phyloP scores from a whole-genome alignment of 495 filamentous ascomycete genomes.

The Aspergillus steynii region DNA sequence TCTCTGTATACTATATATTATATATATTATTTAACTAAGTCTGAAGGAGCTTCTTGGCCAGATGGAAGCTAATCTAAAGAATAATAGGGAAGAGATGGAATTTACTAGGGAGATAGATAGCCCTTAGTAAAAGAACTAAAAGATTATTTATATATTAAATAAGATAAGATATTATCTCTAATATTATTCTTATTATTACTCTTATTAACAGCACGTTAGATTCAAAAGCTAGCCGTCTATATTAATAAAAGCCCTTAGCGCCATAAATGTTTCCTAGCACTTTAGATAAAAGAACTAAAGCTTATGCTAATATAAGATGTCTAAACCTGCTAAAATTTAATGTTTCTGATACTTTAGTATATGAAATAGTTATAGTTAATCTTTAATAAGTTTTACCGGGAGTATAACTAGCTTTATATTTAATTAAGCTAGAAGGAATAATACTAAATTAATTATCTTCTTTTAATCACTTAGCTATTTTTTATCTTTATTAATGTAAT shows the following conservation, averaged over 20 bases:
- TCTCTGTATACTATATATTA: constrained; percentile 13
- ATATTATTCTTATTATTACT: constrained; percentile 3
- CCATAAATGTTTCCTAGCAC: constrained; percentile 10
- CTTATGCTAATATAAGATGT: constrained; percentile 26
- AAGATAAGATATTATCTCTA: constrained; percentile 13
- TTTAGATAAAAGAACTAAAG: constrained; percentile 10
- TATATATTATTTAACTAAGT: constrained; percentile 24
- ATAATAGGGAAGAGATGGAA: constrained; percentile 13
- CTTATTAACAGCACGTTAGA: constrained; percentile 7
- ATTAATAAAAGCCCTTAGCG: constrained; percentile 21
- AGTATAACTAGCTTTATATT: constrained; percentile 11
- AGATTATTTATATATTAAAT: constrained; percentile 15
- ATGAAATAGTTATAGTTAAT: no score
- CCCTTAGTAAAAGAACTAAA: constrained; percentile 6
- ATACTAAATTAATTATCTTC: background rate
- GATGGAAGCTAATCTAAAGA: constrained; percentile 17
- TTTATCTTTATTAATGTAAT: constrained; percentile 12
- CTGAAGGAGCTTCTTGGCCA: constrained; percentile 18
- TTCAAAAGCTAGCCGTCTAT: constrained; percentile 17
- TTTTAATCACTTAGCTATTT: constrained; percentile 13
- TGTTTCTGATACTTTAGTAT: no score
- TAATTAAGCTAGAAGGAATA: constrained; percentile 14
- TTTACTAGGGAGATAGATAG: constrained; percentile 7
- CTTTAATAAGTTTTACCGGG: constrained; percentile 13
- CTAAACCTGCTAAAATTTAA: background rate